Conservation (phyloP, 2,329 filamentous ascomycete genomes). For the Talaromyces pinophilus region DNA sequence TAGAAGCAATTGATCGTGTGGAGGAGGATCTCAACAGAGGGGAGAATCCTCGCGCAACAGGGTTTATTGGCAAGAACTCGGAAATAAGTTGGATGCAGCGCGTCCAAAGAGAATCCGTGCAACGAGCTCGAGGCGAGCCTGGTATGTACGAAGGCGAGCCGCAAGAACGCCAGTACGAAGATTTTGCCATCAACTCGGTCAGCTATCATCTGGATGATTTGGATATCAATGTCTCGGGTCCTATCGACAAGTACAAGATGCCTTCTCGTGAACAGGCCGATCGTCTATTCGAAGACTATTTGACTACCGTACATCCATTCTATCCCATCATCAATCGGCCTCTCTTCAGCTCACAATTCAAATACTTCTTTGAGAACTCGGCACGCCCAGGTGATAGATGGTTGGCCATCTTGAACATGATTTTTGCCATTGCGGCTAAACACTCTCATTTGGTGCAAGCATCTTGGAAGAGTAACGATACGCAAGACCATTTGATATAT, state of each 20-base stretch:
- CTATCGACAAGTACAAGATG: constrained; percentile 43
- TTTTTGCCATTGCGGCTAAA: constrained; percentile 49
- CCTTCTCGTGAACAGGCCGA: constrained; percentile 45
- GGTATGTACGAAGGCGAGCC: constrained; percentile 31
- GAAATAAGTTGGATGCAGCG: constrained; percentile 51
- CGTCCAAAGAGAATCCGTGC: constrained; percentile 41
- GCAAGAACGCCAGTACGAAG: constrained; percentile 31
- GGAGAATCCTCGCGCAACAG: constrained; percentile 40
- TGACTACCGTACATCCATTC: constrained; percentile 46
- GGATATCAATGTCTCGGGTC: constrained; percentile 42
- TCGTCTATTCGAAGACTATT: constrained; percentile 45
- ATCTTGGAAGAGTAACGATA: constrained; percentile 43
- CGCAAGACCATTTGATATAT: constrained; percentile 48
- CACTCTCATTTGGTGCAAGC: constrained; percentile 47
- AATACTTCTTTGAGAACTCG: constrained; percentile 39
- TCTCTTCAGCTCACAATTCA: constrained; percentile 45
- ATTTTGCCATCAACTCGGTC: constrained; percentile 37
- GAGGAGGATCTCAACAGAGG: constrained; percentile 47
- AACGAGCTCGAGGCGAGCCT: constrained; percentile 34
- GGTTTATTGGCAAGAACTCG: constrained; percentile 50
- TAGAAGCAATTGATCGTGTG: constrained; percentile 49
- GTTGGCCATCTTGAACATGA: constrained; percentile 50
- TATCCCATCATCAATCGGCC: constrained; percentile 49
- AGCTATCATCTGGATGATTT: constrained; percentile 50
- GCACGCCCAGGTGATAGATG: constrained; percentile 43